Evolutionary conservation across 371 early-diverging fungal genomes (phyloP).

Genomic region (Dinochytrium kinnereticum): DNA sequence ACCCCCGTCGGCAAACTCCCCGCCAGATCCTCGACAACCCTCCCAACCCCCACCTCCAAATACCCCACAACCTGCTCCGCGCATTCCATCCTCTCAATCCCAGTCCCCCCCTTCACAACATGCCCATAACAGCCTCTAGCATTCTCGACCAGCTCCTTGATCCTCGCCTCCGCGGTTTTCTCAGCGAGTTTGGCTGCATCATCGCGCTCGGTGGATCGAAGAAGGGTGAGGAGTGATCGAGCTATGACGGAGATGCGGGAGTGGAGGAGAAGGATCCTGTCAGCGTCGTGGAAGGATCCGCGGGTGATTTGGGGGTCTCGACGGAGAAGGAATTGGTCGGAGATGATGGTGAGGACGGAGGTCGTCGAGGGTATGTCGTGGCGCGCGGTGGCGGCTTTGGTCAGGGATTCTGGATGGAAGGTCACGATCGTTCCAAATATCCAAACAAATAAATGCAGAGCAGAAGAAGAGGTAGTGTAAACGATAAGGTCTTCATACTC

Average conservation of each 20-base stretch:
- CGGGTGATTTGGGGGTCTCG: not conserved
- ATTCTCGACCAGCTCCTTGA: constrained; percentile 1
- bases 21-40: constrained; percentile 3
- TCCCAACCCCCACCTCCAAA: not conserved
- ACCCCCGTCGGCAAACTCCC: not conserved
- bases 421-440: not conserved
- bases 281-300: constrained; percentile 9
- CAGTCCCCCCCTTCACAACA: not conserved
- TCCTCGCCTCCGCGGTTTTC: not conserved
- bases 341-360: not conserved
- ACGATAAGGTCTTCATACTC: too few species aligned
- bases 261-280: not conserved
- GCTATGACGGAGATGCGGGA: constrained; percentile 11
- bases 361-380: not conserved
- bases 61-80: constrained; percentile 10
- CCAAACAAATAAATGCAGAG: too few species aligned
- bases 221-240: not conserved
- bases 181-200: not conserved
- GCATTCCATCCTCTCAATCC: not conserved
- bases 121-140: not conserved
- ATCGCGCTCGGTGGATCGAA: not conserved
- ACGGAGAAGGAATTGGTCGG: not conserved
- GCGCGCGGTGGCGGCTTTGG: not conserved
- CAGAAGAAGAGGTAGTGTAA: too few species aligned
- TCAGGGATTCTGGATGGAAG: not conserved